Evolutionary conservation across 116 monocot genomes (phyloP).

Genomic region (Dioscorea cayenensis): DNA sequence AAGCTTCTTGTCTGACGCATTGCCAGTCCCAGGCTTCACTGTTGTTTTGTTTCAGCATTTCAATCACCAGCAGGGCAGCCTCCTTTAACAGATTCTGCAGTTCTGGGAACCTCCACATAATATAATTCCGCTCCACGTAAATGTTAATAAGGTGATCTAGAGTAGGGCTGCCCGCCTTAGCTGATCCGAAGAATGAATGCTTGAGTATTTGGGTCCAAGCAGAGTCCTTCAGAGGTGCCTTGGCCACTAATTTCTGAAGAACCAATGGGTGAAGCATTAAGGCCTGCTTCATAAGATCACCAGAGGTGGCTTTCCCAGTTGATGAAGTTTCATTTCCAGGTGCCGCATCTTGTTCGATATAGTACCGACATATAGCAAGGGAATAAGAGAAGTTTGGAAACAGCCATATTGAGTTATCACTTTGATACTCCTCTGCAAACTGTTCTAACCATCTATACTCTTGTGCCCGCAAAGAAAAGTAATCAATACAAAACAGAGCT

Average conservation of each 20-base stretch:
- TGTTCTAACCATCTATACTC: slow-evolving; percentile 83
- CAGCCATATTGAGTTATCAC: slow-evolving; percentile 81
- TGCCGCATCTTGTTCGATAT: slow-evolving; percentile 50
- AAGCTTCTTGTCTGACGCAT: slow-evolving; percentile 83
- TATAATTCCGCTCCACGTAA: slow-evolving; percentile 85
- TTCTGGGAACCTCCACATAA: slow-evolving; percentile 89
- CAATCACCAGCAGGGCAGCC: slow-evolving; percentile 61
- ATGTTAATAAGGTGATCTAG: slow-evolving; percentile 86
- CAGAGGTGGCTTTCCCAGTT: slow-evolving; percentile 51
- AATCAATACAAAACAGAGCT: slow-evolving; percentile 88
- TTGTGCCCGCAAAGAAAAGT: slow-evolving; percentile 82
- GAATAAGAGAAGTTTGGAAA: slow-evolving; percentile 95
- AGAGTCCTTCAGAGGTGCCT: slow-evolving; percentile 82
- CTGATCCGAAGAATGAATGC: slow-evolving; percentile 73
- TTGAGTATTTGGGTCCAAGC: slow-evolving; percentile 76
- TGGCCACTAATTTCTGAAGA: slow-evolving; percentile 72
- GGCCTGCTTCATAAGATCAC: slow-evolving; percentile 92
- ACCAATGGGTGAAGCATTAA: slow-evolving; percentile 94
- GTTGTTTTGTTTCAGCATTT: slow-evolving; percentile 41
- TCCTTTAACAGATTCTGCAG: slow-evolving; percentile 75
- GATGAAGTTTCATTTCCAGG: slow-evolving; percentile 1
- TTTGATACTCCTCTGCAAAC: slow-evolving; percentile 60
- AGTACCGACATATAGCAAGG: slow-evolving; percentile 64
- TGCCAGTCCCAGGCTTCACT: slow-evolving; percentile 73
- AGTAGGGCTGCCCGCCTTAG: slow-evolving; percentile 77